Base-by-base conservation (phyloP, 768 basidiomycete genomes). In the Termitomyces sp. region DNA sequence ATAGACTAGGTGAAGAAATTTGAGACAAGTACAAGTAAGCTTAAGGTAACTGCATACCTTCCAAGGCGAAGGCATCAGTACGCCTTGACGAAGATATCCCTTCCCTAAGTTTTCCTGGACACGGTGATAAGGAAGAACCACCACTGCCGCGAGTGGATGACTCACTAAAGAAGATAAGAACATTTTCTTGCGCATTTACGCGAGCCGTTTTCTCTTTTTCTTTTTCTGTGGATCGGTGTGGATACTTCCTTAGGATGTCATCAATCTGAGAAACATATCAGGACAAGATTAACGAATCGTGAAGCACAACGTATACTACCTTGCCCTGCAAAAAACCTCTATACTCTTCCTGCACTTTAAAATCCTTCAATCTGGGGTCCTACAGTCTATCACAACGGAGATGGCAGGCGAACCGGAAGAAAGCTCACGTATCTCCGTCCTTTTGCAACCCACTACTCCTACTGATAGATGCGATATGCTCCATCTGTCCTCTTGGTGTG, bases 111-210 rank as follows among this genome's bases (percentile, higher is more conserved):
- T 91, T 92, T 44, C 89, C 90, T 92, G 57, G 1, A 56, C 14
- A 26, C 36, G 28, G 20, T 28, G 53, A 36, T 60, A 24, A 54
- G 30, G 51, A 30, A 22, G 44, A 54, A 44, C 36, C 44, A 46
- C 24, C 3, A 22, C 53, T 57, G 46, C 30, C 55, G 59, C 43
- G 1, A 44, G 16, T 14, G 47, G 26, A 38, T 16, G 18, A 74
- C 86, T 68, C 61, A 90, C 90, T 80, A 63, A 90, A 85, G n/a
- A 87, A 65, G 35, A 91, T 90, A 30, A 90, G 71, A 10, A 89
- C 69, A 63, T 90, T 91, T 58, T 84, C 82, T 66, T 87, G 83
- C 8, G 74, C 74, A 44, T 89, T 83, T 36, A 77, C 65, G 24
- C 79, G 74, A 49, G 75, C 75, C 59, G 68, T 77, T 42, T 62